Base-by-base conservation (phyloP, 108 stramenopile genomes). In the Pseudonitzschia multistriata region DNA sequence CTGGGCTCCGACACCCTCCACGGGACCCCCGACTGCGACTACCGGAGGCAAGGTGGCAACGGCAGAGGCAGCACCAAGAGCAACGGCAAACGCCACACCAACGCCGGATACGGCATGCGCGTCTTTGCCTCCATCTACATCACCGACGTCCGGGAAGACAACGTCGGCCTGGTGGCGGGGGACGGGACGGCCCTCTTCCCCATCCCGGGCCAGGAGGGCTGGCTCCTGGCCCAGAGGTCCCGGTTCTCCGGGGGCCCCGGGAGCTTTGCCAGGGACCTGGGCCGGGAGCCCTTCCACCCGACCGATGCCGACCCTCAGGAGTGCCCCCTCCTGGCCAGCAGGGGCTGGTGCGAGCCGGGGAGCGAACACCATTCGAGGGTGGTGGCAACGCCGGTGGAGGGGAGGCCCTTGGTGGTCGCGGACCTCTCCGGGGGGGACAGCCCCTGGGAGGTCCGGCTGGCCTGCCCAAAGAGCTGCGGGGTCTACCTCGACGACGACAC, bases 21-120 rank as follows among this genome's bases (percentile, higher is more conserved):
- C 45, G 81, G 74, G 6, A 84, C 80, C 1, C 74, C 74, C 54
- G 67, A 71, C 39, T 84, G 80, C 70, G 83, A 84, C 57, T 84
- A 81, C 56, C 54, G 81, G 17, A 49, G 64, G 37, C 68, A 37
- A 13, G 78, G 76, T n/a, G n/a, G n/a, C n/a, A n/a, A n/a, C n/a
- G n/a, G n/a, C n/a, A n/a, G n/a, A n/a, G n/a, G n/a, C n/a, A n/a
- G n/a, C n/a, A n/a, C n/a, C n/a, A n/a, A n/a, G n/a, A n/a, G n/a
- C n/a, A n/a, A n/a, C n/a, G n/a, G n/a, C n/a, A n/a, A n/a, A n/a
- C n/a, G n/a, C n/a, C n/a, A n/a, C n/a, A n/a, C n/a, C n/a, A n/a
- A n/a, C n/a, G n/a, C n/a, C n/a, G n/a, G n/a, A n/a, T n/a, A n/a
- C 11, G 75, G 74, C 39, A 71, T 81, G 60, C 74, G 80, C 21